phyloP scores from a whole-genome alignment of 805 yeast genomes.

The Teunomyces atbi region DNA sequence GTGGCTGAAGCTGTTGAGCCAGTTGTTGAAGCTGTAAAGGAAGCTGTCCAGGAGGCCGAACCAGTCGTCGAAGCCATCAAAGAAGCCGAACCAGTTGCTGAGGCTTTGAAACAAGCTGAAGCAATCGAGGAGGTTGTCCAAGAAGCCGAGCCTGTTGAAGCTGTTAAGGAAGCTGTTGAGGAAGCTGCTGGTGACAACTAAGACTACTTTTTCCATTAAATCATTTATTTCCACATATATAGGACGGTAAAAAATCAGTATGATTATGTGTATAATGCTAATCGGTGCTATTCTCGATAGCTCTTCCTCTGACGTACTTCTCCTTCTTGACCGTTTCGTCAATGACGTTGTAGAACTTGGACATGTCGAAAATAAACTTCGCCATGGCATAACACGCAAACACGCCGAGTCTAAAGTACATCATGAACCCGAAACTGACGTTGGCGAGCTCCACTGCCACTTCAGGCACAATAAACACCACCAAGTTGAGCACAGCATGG shows the following conservation, averaged over 20 bases:
- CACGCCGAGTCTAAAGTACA: neutral
- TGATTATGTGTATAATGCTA: neutral
- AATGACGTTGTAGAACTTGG: slow-evolving; percentile 16
- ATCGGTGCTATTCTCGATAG: slow-evolving; percentile 41
- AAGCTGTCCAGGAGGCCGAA: slow-evolving; percentile 7
- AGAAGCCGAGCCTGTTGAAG: slow-evolving; percentile 4
- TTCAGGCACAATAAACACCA: neutral
- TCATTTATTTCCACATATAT: slow-evolving; percentile 2
- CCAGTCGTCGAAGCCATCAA: slow-evolving; percentile 4
- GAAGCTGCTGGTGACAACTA: too few species aligned
- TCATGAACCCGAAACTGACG: neutral
- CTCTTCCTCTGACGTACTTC: slow-evolving; percentile 55
- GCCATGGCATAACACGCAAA: neutral
- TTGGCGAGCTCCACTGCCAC: neutral
- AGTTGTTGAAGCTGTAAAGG: slow-evolving; percentile 10
- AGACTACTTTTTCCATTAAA: neutral
- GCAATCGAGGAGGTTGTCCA: slow-evolving; percentile 1
- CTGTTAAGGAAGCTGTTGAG: slow-evolving; percentile 11
- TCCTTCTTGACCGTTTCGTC: slow-evolving; percentile 55
- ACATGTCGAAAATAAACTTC: neutral
- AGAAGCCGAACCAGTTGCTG: slow-evolving; percentile 7
- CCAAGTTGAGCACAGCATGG: neutral
- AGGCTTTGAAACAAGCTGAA: slow-evolving; percentile 11
- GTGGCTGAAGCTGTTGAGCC: slow-evolving; percentile 1
- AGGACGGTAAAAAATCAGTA: slow-evolving; percentile 1